phyloP scores from a whole-genome alignment of 1,284 basidiomycete species.

The Schizophyllum commune region DNA sequence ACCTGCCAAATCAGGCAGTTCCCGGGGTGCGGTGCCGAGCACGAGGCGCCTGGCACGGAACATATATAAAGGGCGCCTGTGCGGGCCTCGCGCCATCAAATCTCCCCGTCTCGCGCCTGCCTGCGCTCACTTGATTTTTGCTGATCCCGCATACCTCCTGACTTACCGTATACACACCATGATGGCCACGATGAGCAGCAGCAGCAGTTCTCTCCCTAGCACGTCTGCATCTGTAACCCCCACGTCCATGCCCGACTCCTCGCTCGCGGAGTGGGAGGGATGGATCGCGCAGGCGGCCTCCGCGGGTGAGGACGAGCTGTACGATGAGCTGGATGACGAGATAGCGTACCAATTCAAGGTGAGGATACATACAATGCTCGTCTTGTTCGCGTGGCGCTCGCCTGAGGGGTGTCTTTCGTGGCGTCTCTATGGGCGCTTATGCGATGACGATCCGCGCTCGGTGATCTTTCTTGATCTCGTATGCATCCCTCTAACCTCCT shows the following conservation, averaged over 20 bases:
- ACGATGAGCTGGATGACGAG: background rate
- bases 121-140: background rate
- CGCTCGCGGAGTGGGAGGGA: background rate
- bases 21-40: background rate
- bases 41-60: background rate
- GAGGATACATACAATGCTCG: background rate
- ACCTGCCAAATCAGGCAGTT: background rate
- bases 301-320: background rate
- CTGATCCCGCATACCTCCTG: background rate
- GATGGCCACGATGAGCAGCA: background rate
- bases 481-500: background rate
- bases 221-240: background rate
- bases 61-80: background rate
- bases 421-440: background rate
- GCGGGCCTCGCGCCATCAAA: background rate
- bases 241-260: background rate
- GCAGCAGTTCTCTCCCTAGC: background rate
- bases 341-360: background rate
- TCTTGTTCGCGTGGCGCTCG: background rate
- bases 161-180: background rate
- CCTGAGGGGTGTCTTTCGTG: too few relatives aligned
- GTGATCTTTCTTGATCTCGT: background rate
- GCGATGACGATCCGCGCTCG: background rate
- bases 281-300: background rate
- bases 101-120: background rate